phyloP scores from a whole-genome alignment of 2,329 filamentous ascomycete species.

The Penicillium frequentans region DNA sequence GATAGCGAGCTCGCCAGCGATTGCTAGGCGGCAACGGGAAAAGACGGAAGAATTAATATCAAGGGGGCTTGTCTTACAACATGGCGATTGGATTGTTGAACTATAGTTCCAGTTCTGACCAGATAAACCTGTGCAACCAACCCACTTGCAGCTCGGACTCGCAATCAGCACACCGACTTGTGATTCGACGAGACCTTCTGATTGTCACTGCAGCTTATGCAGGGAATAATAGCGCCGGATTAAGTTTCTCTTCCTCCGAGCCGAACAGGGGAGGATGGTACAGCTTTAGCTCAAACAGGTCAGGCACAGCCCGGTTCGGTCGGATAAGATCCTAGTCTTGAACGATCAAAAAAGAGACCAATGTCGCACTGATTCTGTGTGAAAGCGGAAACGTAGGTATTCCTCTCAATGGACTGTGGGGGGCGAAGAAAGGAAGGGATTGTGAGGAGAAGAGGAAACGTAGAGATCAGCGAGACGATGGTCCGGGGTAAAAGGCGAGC shows the following conservation, averaged over 20 bases:
- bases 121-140: conserved; percentile 1
- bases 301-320: neutral
- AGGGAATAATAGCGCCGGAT: neutral
- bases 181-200: neutral
- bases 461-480: conserved; percentile 1
- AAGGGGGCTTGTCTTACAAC: conserved; percentile 4
- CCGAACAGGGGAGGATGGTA: neutral
- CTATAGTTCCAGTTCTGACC: neutral
- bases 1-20: neutral
- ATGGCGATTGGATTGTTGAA: neutral
- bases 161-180: neutral
- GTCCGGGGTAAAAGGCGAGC: conserved; percentile 4
- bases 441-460: neutral
- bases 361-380: neutral
- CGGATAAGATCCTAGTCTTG: neutral
- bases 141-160: neutral
- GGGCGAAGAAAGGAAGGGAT: neutral
- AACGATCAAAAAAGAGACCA: neutral
- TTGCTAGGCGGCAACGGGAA: neutral
- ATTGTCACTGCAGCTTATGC: neutral
- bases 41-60: neutral
- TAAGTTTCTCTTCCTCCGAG: neutral
- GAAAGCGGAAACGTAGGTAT: neutral
- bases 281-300: neutral
- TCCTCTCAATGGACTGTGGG: neutral